A percentile compares a stretch with the other conserved stretches of the same genome.
Evolutionary conservation across 768 basidiomycete species (phyloP).

Genomic region (Lactifluus echinatus): DNA sequence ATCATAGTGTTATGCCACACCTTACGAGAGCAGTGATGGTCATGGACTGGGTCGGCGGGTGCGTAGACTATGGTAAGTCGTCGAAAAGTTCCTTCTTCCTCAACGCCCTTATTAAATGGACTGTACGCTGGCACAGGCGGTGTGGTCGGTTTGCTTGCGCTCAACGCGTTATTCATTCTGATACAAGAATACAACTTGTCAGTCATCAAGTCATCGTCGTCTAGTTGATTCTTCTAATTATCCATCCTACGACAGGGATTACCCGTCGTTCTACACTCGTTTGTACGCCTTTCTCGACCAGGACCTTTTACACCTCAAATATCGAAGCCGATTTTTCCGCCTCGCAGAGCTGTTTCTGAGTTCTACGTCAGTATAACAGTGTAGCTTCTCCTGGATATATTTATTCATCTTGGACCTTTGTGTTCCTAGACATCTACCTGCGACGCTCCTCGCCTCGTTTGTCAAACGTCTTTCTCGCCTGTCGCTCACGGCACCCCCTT

Average conservation of each 20-base stretch:
- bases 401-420: too few species aligned
- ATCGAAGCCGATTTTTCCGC: slow-evolving; percentile 92
- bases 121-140: slow-evolving; percentile 54
- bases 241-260: slow-evolving; percentile 53
- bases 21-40: slow-evolving; percentile 66
- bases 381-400: neutral
- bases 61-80: slow-evolving; percentile 67
- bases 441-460: slow-evolving; percentile 89
- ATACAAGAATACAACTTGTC: slow-evolving; percentile 93
- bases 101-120: neutral
- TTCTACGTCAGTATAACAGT: slow-evolving; percentile 59
- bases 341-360: slow-evolving; percentile 84
- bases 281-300: slow-evolving; percentile 86
- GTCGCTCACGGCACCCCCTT: slow-evolving; percentile 77
- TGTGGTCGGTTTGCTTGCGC: slow-evolving; percentile 73
- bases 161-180: slow-evolving; percentile 85
- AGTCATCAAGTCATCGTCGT: slow-evolving; percentile 26
- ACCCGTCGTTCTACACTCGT: slow-evolving; percentile 89
- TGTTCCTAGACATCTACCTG: slow-evolving; percentile 66
- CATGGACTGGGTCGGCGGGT: slow-evolving; percentile 89
- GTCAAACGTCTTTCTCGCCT: slow-evolving; percentile 84
- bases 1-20: slow-evolving; percentile 76
- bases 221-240: neutral
- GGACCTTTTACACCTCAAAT: slow-evolving; percentile 83
- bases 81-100: neutral